Evolutionary conservation across 2,329 filamentous ascomycete genomes (phyloP), one percentile per base, ranked within the genome.

Genomic region (Colletotrichum falcatum): DNA sequence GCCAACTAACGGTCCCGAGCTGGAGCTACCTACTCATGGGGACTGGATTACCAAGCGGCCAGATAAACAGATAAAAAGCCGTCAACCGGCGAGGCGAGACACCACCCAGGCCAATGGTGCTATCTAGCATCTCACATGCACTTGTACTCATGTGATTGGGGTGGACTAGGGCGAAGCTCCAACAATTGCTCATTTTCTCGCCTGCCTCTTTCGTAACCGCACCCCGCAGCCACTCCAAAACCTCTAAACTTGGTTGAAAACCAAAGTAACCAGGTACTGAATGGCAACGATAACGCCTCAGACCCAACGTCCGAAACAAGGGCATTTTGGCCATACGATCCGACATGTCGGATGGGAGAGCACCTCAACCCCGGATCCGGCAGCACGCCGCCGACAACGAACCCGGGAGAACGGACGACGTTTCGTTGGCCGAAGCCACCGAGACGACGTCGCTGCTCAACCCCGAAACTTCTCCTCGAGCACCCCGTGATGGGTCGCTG

Each of bases 391-490:
- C 39, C 12, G 60, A 54, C 5, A 58, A 12, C 26, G 60, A 55
- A 11, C 16, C 35, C 48, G 56, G 49, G 28, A 28, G 37, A 44
- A 23, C 23, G 6, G 60, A 37, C 33, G 35, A 16, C 20, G 30
- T 33, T 49, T 26, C 53, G 7, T 35, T 61, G 20, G 46, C 28
- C 35, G 71, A 68, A 14, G 35, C 68, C 30, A 72, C 66, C 30
- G 72, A 73, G 61, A 72, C 72, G 28, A 72, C 72, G 33, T 46
- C 70, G 12, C 70, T 73, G 18, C 33, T 73, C 62, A 60, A 71
- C 30, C 65, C 72, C 49, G 61, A 72, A 60, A 65, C 68, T 9
- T 72, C 68, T 42, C 69, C 69, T 46, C 59, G 30, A 23, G 65
- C 69, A 48, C 60, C 69, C 60, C 61, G 55, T 16, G 20, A 73